Evolutionary conservation across 495 filamentous ascomycete genomes (phyloP).

Genomic region (Aspergillus coremiiformis): DNA sequence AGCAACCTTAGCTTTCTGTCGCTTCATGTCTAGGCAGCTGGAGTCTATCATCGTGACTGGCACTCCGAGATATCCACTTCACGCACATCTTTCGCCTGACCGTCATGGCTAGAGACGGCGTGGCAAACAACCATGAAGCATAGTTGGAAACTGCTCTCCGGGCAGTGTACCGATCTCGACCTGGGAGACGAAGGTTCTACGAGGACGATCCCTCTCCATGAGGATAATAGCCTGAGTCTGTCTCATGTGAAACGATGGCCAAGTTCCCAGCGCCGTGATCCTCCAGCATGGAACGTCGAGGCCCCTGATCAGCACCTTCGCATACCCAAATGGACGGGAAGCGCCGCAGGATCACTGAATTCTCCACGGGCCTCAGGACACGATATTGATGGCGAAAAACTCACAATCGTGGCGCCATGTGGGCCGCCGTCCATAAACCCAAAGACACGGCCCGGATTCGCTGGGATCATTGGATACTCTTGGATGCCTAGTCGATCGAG

Average conservation of each 20-base stretch:
- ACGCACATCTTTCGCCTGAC: not conserved
- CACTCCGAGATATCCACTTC: not conserved
- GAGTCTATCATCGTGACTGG: not conserved
- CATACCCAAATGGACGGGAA: not conserved
- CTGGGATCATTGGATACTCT: not conserved
- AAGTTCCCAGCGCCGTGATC: too few species aligned
- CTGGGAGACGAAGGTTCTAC: not conserved
- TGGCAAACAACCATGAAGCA: not conserved
- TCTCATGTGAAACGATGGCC: not conserved
- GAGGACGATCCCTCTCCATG: not conserved
- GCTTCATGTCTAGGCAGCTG: not conserved
- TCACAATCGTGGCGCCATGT: not conserved
- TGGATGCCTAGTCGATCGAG: not conserved
- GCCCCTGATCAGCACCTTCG: not conserved
- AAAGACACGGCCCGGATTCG: not conserved
- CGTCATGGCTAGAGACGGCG: not conserved
- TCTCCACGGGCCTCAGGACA: not conserved
- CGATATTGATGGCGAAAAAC: not conserved
- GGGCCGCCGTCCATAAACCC: not conserved
- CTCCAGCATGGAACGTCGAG: not conserved
- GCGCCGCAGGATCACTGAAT: not conserved
- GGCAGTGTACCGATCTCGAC: not conserved
- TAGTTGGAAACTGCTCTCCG: not conserved
- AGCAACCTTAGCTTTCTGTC: not conserved
- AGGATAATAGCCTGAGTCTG: not conserved